phyloP scores from a whole-genome alignment of 1,284 basidiomycete genomes.

The Pseudozyma tsukubaensis region DNA sequence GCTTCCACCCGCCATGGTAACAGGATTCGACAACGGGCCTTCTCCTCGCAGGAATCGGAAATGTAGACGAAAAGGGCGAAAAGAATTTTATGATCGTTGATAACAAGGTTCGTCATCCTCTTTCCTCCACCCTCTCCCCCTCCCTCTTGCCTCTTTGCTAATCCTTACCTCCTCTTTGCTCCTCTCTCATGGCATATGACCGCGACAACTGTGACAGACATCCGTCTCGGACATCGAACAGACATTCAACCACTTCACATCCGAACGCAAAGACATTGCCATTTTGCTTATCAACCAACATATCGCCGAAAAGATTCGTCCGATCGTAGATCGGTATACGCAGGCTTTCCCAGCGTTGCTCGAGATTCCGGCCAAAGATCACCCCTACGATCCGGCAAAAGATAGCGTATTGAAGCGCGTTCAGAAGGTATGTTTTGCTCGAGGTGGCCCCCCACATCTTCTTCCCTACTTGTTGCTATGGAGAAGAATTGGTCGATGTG shows the following conservation, averaged over 20 bases:
- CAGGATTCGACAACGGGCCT: constrained; percentile 67
- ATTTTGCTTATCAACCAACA: constrained; percentile 68
- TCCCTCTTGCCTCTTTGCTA: too few relatives aligned
- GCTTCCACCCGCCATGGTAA: too few relatives aligned
- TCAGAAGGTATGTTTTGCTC: constrained; percentile 74
- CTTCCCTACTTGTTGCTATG: background rate
- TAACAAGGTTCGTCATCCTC: constrained; percentile 25
- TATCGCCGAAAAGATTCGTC: constrained; percentile 86
- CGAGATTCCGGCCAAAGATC: constrained; percentile 92
- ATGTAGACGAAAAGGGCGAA: constrained; percentile 60
- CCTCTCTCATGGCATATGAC: too few relatives aligned
- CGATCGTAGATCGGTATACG: constrained; percentile 92
- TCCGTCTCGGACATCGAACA: constrained; percentile 64
- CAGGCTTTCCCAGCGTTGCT: constrained; percentile 95
- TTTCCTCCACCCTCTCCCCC: too few relatives aligned
- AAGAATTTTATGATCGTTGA: constrained; percentile 68
- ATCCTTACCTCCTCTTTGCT: too few relatives aligned
- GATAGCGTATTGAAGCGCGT: constrained; percentile 97
- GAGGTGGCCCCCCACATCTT: background rate
- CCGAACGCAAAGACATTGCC: constrained; percentile 65
- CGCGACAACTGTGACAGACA: constrained; percentile 13
- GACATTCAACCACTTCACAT: constrained; percentile 59
- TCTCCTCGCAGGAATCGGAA: constrained; percentile 67
- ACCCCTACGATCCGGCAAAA: constrained; percentile 82
- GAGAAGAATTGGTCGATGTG: too few relatives aligned